A percentile compares a stretch with the other conserved stretches of the same genome.
Conservation (phyloP, 192 early-diverging fungal species). For the Gamsiella multidivaricata region DNA sequence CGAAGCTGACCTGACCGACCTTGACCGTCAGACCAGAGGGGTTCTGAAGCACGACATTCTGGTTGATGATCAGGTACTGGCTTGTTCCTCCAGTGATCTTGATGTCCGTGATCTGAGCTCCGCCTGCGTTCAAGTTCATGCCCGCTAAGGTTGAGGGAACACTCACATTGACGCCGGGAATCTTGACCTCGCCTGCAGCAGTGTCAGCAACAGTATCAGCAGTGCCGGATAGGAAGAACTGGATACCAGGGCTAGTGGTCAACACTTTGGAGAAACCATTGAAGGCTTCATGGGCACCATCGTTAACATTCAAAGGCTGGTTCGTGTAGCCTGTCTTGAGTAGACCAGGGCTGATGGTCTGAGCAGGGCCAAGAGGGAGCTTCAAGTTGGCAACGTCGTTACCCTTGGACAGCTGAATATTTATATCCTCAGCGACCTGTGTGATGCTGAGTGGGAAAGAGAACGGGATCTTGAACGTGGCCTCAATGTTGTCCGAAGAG, state of each 20-base stretch:
- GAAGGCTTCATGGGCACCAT: constrained; percentile 57
- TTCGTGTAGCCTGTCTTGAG: constrained; percentile 59
- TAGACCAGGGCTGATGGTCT: constrained; percentile 56
- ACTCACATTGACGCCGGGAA: constrained; percentile 63
- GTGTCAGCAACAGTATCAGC: constrained; percentile 66
- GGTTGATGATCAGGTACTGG: constrained; percentile 57
- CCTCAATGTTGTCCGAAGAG: constrained; percentile 58
- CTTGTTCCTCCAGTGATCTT: constrained; percentile 63
- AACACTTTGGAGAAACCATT: constrained; percentile 63
- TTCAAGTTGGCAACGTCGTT: constrained; percentile 46
- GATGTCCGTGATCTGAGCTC: constrained; percentile 61
- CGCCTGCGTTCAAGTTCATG: constrained; percentile 63
- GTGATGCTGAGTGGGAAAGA: constrained; percentile 68
- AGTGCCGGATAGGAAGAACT: constrained; percentile 61
- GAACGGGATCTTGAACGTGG: constrained; percentile 69
- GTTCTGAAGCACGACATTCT: constrained; percentile 59
- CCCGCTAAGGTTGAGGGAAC: constrained; percentile 62
- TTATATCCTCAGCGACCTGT: constrained; percentile 64
- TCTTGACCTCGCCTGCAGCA: constrained; percentile 64
- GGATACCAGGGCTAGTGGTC: constrained; percentile 55
- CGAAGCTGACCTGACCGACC: constrained; percentile 59
- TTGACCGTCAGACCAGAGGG: constrained; percentile 65
- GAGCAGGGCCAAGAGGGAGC: constrained; percentile 42
- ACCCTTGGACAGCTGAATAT: constrained; percentile 52
- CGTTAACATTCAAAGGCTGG: constrained; percentile 56